phyloP scores from a whole-genome alignment of 306 rosid species.

The Corylus avellana region DNA sequence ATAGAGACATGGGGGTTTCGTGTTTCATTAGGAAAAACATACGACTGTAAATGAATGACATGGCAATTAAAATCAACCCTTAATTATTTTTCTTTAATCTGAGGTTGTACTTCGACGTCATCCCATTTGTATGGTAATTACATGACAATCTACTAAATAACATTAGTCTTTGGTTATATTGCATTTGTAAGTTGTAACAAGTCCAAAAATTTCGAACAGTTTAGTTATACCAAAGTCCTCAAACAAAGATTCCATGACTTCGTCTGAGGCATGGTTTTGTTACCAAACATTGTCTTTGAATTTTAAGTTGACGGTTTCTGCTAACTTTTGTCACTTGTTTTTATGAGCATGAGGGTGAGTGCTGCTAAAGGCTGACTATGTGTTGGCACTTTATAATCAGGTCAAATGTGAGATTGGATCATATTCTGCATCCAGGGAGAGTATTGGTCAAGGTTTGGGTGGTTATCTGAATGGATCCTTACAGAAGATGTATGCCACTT shows the following conservation, averaged over 20 bases:
- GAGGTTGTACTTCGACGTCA: too few relatives aligned
- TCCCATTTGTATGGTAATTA: too few relatives aligned
- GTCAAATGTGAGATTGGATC: constrained; percentile 42
- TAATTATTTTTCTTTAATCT: too few relatives aligned
- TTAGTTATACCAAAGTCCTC: not conserved
- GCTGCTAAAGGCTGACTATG: constrained; percentile 3
- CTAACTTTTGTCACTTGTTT: not conserved
- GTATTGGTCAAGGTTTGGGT: constrained; percentile 22
- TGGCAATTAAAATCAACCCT: too few relatives aligned
- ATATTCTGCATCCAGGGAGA: constrained; percentile 26
- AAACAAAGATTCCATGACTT: too few relatives aligned
- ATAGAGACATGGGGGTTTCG: not conserved
- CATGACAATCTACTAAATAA: too few relatives aligned
- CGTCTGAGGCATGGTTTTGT: not conserved
- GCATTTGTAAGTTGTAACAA: not conserved
- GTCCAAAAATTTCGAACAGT: not conserved
- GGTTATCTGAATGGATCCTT: constrained; percentile 33
- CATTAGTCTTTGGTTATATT: not conserved
- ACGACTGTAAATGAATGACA: too few relatives aligned
- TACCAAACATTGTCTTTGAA: constrained; percentile 12
- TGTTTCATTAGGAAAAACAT: not conserved
- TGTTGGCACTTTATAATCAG: constrained; percentile 31
- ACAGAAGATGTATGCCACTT: constrained; percentile 45
- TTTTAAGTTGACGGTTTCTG: not conserved
- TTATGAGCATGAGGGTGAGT: constrained; percentile 15